phyloP scores from a whole-genome alignment of 2,329 filamentous ascomycete genomes.

The Keithomyces neogunnii region DNA sequence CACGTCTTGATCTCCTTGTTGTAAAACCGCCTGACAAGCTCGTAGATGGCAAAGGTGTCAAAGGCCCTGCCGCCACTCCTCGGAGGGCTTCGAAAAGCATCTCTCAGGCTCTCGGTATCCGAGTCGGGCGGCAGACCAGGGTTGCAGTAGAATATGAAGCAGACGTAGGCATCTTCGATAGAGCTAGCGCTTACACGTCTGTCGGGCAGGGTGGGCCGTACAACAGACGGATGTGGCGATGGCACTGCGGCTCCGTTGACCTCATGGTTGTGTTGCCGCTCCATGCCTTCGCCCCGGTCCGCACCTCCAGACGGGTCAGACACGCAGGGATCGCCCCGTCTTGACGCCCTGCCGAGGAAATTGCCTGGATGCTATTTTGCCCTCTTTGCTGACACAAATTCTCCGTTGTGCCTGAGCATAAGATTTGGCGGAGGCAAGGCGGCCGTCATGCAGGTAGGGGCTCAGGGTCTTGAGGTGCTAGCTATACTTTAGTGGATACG shows the following conservation, averaged over 20 bases:
- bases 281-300: not conserved
- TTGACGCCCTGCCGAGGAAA: not conserved
- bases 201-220: conserved; percentile 46
- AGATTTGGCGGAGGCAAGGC: too few relatives aligned
- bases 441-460: too few relatives aligned
- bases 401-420: too few relatives aligned
- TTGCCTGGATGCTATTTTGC: not conserved
- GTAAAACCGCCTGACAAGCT: conserved; percentile 72
- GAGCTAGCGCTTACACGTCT: conserved; percentile 59
- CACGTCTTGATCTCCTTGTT: conserved; percentile 83
- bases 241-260: conserved; percentile 1
- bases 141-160: conserved; percentile 87
- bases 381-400: too few relatives aligned
- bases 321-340: not conserved
- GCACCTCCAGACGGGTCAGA: not conserved
- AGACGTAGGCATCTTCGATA: conserved; percentile 74
- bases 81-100: conserved; percentile 70
- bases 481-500: not conserved
- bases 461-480: too few relatives aligned
- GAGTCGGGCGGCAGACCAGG: conserved; percentile 60
- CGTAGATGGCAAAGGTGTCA: conserved; percentile 66
- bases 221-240: conserved; percentile 5
- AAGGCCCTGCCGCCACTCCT: conserved; percentile 85
- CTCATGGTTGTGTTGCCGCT: not conserved
- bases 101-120: conserved; percentile 63